Conservation (phyloP, 1,139 yeast species). For the Taphrina wiesneri region DNA sequence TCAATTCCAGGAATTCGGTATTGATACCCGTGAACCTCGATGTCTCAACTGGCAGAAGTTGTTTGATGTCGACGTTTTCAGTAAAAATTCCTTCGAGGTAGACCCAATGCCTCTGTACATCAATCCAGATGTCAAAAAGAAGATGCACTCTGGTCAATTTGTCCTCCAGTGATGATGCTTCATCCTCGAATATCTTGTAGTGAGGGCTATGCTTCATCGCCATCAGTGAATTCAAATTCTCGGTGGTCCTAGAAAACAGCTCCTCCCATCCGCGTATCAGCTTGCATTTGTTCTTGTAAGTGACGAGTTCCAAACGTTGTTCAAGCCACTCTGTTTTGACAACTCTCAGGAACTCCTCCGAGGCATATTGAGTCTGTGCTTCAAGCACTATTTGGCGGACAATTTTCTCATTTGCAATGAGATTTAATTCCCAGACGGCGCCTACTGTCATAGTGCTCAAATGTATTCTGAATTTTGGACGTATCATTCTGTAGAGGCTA, state of each 20-base stretch:
- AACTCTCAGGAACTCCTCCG: slow-evolving; percentile 55
- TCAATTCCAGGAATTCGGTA: slow-evolving; percentile 57
- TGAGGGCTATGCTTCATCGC: slow-evolving; percentile 76
- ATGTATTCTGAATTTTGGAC: slow-evolving; percentile 42
- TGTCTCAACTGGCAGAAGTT: slow-evolving; percentile 68
- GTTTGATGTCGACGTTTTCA: slow-evolving; percentile 58
- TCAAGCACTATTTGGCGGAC: slow-evolving; percentile 58
- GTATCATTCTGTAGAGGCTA: slow-evolving; percentile 49
- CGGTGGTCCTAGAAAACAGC: slow-evolving; percentile 60
- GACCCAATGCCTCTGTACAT: slow-evolving; percentile 86
- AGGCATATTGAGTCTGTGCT: slow-evolving; percentile 71
- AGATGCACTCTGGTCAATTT: slow-evolving; percentile 56
- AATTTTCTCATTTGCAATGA: slow-evolving; percentile 51
- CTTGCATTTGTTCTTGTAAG: slow-evolving; percentile 56
- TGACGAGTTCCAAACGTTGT: slow-evolving; percentile 57
- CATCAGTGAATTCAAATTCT: slow-evolving; percentile 61
- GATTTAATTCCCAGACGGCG: slow-evolving; percentile 61
- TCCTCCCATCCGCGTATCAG: slow-evolving; percentile 70
- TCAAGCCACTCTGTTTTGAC: slow-evolving; percentile 49
- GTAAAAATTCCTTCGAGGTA: slow-evolving; percentile 76
- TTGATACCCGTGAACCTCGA: slow-evolving; percentile 66
- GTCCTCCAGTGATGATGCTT: slow-evolving; percentile 58
- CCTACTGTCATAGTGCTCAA: slow-evolving; percentile 52
- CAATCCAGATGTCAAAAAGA: slow-evolving; percentile 72
- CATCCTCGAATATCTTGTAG: slow-evolving; percentile 62